A percentile compares a stretch with the other conserved stretches of the same genome.
Evolutionary conservation across 345 rosid species (phyloP).

Genomic region (Eucalyptus pauciflora): DNA sequence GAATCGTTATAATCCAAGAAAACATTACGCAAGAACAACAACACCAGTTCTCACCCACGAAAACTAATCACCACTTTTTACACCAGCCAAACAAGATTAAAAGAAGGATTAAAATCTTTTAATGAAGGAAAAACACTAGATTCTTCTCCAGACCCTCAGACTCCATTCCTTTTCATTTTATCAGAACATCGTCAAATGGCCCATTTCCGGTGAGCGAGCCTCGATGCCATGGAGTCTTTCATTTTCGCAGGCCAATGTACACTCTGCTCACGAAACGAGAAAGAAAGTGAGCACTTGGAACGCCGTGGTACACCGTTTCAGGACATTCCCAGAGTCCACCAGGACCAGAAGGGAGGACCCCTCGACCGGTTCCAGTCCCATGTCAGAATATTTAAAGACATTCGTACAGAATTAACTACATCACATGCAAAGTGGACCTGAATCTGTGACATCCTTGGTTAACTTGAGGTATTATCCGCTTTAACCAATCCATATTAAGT

Average conservation of each 20-base stretch:
- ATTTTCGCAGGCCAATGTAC: background rate
- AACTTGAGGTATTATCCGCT: too few species aligned
- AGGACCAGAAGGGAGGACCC: background rate
- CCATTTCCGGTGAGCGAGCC: background rate
- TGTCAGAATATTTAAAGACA: background rate
- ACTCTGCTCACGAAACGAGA: background rate
- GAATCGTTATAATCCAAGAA: background rate
- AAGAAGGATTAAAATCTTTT: background rate
- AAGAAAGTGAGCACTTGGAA: background rate
- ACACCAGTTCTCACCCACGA: background rate
- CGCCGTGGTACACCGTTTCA: background rate
- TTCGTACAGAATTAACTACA: background rate
- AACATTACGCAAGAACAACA: background rate
- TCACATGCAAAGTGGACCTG: background rate
- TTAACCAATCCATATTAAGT: too few species aligned
- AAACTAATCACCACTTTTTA: background rate
- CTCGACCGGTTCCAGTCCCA: background rate
- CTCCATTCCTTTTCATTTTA: background rate
- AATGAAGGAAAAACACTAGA: background rate
- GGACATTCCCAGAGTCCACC: background rate
- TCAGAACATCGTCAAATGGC: background rate
- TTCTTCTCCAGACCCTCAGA: background rate
- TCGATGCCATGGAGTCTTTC: background rate
- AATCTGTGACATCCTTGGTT: background rate
- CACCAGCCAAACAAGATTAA: background rate